These are phyloP conservation scores for Pichia pseudocactophila DNA, from an alignment of 805 yeast genomes.

Conservation along the genomic window DNA sequence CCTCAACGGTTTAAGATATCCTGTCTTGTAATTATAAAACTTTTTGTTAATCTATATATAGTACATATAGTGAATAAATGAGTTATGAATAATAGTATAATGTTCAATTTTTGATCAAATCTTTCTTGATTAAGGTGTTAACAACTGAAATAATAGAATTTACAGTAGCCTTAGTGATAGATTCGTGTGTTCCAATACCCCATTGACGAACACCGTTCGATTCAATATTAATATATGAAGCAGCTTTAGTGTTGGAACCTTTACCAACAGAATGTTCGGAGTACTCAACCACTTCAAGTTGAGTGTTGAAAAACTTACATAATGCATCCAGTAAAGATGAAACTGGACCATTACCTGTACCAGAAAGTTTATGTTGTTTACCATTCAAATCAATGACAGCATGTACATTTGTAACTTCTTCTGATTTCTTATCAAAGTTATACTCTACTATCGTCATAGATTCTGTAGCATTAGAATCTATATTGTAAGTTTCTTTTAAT, in stretches of 20 bases:
- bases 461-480: slow-evolving; percentile 29
- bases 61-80: background rate
- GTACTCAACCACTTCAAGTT: slow-evolving; percentile 57
- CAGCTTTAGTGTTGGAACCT: slow-evolving; percentile 66
- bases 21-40: background rate
- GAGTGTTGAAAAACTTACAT: slow-evolving; percentile 40
- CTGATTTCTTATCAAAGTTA: slow-evolving; percentile 29
- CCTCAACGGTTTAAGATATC: slow-evolving; percentile 4
- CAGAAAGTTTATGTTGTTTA: slow-evolving; percentile 31
- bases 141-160: slow-evolving; percentile 58
- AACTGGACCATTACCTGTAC: slow-evolving; percentile 73
- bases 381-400: slow-evolving; percentile 34
- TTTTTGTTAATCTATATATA: background rate
- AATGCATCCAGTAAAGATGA: slow-evolving; percentile 65
- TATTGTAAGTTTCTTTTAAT: slow-evolving; percentile 48
- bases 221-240: slow-evolving; percentile 46
- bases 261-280: slow-evolving; percentile 67
- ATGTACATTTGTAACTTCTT: slow-evolving; percentile 34
- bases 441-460: slow-evolving; percentile 34
- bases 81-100: background rate
- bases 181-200: slow-evolving; percentile 93
- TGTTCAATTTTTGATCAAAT: background rate
- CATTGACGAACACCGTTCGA: slow-evolving; percentile 34
- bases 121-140: slow-evolving; percentile 32
- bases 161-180: slow-evolving; percentile 80